Evolutionary conservation across 2,329 filamentous ascomycete genomes (phyloP).

Genomic region (Hymenoscyphus albidus): DNA sequence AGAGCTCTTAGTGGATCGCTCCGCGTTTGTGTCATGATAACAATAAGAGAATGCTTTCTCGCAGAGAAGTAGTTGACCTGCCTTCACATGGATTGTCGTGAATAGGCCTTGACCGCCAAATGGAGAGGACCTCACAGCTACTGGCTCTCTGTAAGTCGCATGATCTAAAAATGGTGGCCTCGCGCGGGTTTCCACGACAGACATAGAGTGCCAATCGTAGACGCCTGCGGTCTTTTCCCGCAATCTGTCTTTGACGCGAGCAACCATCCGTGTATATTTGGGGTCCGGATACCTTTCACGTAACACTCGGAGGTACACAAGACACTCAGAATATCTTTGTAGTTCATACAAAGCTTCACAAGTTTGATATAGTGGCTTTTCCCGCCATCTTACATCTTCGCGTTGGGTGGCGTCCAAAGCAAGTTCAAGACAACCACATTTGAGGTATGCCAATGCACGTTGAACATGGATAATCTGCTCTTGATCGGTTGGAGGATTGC

Average conservation of each 20-base stretch:
- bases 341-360: background rate
- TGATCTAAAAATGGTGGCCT: background rate
- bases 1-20: background rate
- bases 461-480: background rate
- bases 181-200: background rate
- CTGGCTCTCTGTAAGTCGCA: background rate
- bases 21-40: background rate
- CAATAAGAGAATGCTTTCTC: slow-evolving; percentile 6
- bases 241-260: background rate
- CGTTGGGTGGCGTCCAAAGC: background rate
- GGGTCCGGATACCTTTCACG: background rate
- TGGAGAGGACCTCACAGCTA: background rate
- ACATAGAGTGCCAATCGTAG: background rate
- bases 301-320: background rate
- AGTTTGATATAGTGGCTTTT: background rate
- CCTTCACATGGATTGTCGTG: background rate
- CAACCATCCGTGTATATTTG: background rate
- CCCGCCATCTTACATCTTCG: background rate
- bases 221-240: background rate
- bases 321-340: background rate
- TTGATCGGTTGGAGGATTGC: background rate
- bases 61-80: slow-evolving; percentile 7
- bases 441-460: background rate
- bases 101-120: background rate
- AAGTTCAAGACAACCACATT: background rate